Evolutionary conservation across 129 eudicot species (phyloP).

Genomic region (Artemisia annua): DNA sequence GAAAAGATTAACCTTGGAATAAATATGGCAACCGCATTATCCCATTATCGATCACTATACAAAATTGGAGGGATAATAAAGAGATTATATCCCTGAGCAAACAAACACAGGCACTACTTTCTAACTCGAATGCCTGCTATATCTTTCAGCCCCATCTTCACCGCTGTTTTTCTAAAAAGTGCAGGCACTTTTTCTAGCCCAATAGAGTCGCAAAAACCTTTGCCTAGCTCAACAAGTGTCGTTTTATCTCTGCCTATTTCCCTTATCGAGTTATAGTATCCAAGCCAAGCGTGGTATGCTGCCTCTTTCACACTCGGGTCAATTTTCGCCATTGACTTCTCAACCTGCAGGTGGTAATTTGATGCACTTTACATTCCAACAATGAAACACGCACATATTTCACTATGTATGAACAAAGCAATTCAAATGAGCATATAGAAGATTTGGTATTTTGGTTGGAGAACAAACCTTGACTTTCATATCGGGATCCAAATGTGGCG

Average conservation of each 20-base stretch:
- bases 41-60: background rate
- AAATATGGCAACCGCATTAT: background rate
- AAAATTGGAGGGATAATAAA: background rate
- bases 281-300: slow-evolving; percentile 96
- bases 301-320: slow-evolving; percentile 86
- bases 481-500: slow-evolving; percentile 58
- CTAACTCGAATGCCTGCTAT: slow-evolving; percentile 74
- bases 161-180: slow-evolving; percentile 73
- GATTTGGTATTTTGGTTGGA: slow-evolving; percentile 5
- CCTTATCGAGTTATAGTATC: slow-evolving; percentile 77
- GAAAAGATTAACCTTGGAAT: background rate
- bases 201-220: slow-evolving; percentile 60
- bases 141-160: slow-evolving; percentile 86
- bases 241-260: slow-evolving; percentile 86
- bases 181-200: slow-evolving; percentile 79
- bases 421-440: background rate
- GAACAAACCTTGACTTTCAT: slow-evolving; percentile 58
- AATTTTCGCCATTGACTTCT: slow-evolving; percentile 60
- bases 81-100: background rate
- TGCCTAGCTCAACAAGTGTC: slow-evolving; percentile 72
- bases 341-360: slow-evolving; percentile 50
- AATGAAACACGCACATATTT: background rate
- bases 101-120: slow-evolving; percentile 34
- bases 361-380: background rate
- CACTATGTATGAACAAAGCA: background rate